These are phyloP conservation scores for Trichoderma sp. DNA, from an alignment of 2,329 filamentous ascomycete species.

Conservation along the genomic window DNA sequence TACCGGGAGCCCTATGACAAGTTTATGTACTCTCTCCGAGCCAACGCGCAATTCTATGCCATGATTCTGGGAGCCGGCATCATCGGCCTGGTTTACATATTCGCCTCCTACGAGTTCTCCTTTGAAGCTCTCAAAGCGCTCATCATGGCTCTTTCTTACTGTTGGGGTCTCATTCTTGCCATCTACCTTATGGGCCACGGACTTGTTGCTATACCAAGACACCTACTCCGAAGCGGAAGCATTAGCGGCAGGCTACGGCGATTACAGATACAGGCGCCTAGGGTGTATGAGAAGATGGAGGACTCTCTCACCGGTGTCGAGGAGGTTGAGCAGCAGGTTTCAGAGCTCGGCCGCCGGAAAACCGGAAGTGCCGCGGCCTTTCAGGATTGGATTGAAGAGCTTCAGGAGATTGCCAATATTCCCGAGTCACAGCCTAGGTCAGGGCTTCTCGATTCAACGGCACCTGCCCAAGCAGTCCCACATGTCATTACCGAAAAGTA, in stretches of 20 bases:
- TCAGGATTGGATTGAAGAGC: constrained; percentile 93
- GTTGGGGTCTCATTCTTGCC: constrained; percentile 86
- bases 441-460: constrained; percentile 42
- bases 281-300: constrained; percentile 81
- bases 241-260: constrained; percentile 72
- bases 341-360: constrained; percentile 78
- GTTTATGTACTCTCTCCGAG: constrained; percentile 79
- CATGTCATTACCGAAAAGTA: constrained; percentile 91
- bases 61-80: constrained; percentile 72
- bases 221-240: constrained; percentile 76
- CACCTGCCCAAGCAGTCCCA: constrained; percentile 57
- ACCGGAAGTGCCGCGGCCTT: constrained; percentile 73
- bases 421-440: constrained; percentile 60
- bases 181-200: constrained; percentile 99
- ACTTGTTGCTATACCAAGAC: constrained; percentile 84
- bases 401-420: constrained; percentile 73
- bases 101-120: constrained; percentile 73
- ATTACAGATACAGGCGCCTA: constrained; percentile 77
- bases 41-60: constrained; percentile 86
- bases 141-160: constrained; percentile 92
- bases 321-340: constrained; percentile 77
- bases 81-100: constrained; percentile 78
- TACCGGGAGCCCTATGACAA: constrained; percentile 84
- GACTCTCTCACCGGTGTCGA: constrained; percentile 80
- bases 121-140: constrained; percentile 75